Evolutionary conservation across 225 moss, liverwort and hornwort species (phyloP).

Genomic region (Marchantia paleacea): DNA sequence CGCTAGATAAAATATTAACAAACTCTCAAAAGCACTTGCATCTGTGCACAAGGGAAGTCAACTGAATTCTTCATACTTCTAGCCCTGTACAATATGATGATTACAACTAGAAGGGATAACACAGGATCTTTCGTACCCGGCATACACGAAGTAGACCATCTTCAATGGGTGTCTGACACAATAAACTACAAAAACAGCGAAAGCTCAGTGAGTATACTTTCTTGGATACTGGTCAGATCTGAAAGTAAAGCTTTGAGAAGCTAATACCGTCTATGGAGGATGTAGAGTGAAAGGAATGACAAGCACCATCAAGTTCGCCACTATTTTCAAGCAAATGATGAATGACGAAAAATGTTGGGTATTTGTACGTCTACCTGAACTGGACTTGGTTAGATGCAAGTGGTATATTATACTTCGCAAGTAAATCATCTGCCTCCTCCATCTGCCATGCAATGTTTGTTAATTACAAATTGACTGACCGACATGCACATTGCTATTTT

Average conservation of each 20-base stretch:
- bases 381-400: slow-evolving; percentile 88
- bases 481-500: background rate
- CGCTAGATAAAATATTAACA: background rate
- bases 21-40: background rate
- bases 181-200: slow-evolving; percentile 50
- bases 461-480: background rate
- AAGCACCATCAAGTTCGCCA: background rate
- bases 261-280: too few species aligned
- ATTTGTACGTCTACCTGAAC: slow-evolving; percentile 57
- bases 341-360: background rate
- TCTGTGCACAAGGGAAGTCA: background rate
- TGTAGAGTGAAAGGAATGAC: background rate
- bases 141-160: slow-evolving; percentile 77
- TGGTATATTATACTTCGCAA: slow-evolving; percentile 65
- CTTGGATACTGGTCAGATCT: background rate
- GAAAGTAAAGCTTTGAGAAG: too few species aligned
- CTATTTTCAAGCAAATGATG: background rate
- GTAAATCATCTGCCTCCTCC: slow-evolving; percentile 92
- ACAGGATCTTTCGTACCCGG: slow-evolving; percentile 45
- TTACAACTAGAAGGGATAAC: background rate
- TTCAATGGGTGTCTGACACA: slow-evolving; percentile 62
- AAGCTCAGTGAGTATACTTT: slow-evolving; percentile 17
- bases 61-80: background rate
- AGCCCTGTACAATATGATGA: background rate
- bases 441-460: slow-evolving; percentile 43